Base-by-base conservation (phyloP, 345 rosid genomes). In the Camelina neglecta region DNA sequence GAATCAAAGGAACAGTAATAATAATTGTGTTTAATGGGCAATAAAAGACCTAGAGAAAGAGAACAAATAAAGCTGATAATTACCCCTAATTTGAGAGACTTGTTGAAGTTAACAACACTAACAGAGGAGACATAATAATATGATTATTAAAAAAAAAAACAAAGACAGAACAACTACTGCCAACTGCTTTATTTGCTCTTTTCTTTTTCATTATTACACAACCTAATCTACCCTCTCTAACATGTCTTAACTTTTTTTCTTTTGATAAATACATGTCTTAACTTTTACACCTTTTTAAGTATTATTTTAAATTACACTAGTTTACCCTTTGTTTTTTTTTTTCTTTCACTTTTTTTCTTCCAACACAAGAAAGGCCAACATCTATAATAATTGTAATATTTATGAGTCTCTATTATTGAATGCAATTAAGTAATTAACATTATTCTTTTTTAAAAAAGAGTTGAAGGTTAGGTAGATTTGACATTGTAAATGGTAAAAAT, bases 81-180 rank as follows among this genome's bases (percentile, higher is more conserved):
- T 69, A 68, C 63, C 63, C 38, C 38, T 35, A 35, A 60, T 45
- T 69, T 10, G 65, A 68, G 65, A 68, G 60, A 74, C 58, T 73
- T 77, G 88, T 71, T 78, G 60, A 75, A 83, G 81, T 83, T 86
- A 83, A 45, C 71, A 84, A 49, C 72, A 85, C 82, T 84, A 81
- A 66, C 70, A 78, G 72, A 82, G 86, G 86, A 82, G 83, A 86
- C 85, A 82, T 65, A 47, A 82, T 72, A 47, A 82, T 84, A 80
- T 75, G 80, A 79, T 85, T 84, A 84, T 77, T 78, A 23, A 78
- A 74, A 35, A 35, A 35, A 6, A 78, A 74, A 72, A 59, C 74
- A 88, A 84, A 84, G 84, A 79, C 85, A 78, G 72, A 83, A 83
- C 80, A 85, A 88, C 90, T 71, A 83, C 91, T 81, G 83, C 81